These are phyloP conservation scores for Didymella keratinophila DNA, from an alignment of 2,329 filamentous ascomycete genomes.

Conservation along the genomic window DNA sequence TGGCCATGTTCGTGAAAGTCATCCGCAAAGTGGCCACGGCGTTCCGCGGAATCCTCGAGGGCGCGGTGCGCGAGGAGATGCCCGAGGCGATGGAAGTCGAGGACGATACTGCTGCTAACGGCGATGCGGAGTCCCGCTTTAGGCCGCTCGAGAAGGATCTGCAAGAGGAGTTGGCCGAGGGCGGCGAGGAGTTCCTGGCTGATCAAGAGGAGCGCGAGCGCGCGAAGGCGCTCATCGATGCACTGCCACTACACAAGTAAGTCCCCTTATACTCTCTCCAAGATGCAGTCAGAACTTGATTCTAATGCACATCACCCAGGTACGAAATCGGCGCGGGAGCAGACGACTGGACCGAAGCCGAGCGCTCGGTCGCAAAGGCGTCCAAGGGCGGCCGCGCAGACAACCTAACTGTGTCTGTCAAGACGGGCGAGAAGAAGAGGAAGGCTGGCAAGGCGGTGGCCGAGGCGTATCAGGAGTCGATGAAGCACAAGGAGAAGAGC, in stretches of 20 bases:
- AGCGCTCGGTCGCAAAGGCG: slow-evolving; percentile 72
- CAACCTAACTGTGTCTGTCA: slow-evolving; percentile 78
- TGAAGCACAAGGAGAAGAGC: slow-evolving; percentile 46
- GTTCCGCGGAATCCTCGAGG: slow-evolving; percentile 77
- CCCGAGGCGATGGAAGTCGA: slow-evolving; percentile 54
- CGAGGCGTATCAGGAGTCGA: slow-evolving; percentile 54
- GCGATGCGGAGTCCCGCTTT: slow-evolving; percentile 66
- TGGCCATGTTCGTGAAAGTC: slow-evolving; percentile 98
- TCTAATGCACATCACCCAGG: slow-evolving; percentile 32
- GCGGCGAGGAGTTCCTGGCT: slow-evolving; percentile 75
- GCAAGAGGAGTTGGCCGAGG: slow-evolving; percentile 84
- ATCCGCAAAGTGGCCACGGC: slow-evolving; percentile 84
- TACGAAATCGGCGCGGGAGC: slow-evolving; percentile 58
- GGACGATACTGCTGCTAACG: slow-evolving; percentile 59
- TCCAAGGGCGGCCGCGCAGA: slow-evolving; percentile 55
- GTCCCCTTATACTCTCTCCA: slow-evolving; percentile 35
- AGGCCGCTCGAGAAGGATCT: slow-evolving; percentile 74
- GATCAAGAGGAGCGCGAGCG: slow-evolving; percentile 71
- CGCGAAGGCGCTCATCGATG: slow-evolving; percentile 88
- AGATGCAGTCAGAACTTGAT: too few species aligned
- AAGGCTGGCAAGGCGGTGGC: slow-evolving; percentile 69
- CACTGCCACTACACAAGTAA: slow-evolving; percentile 86
- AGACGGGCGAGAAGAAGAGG: slow-evolving; percentile 76
- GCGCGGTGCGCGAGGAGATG: slow-evolving; percentile 63
- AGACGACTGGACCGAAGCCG: slow-evolving; percentile 67